These are phyloP conservation scores for Umbelopsis sp. DNA, from an alignment of 192 early-diverging fungal genomes.

Conservation along the genomic window DNA sequence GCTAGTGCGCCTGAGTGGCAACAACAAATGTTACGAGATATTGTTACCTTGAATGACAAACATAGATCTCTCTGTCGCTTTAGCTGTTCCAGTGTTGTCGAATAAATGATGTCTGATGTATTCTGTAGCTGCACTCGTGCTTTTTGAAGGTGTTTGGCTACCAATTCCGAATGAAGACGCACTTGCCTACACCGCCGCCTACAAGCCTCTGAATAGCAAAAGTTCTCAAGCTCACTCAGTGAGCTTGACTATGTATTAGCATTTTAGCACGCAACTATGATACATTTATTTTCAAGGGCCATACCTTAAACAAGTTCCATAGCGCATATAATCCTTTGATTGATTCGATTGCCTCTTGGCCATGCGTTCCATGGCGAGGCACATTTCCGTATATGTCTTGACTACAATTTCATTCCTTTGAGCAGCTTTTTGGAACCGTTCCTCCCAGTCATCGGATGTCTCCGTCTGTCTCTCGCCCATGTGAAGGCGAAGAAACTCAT, in stretches of 20 bases:
- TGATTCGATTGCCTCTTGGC: conserved; percentile 60
- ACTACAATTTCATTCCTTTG: conserved; percentile 46
- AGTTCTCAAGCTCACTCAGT: conserved; percentile 51
- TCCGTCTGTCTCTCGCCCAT: conserved; percentile 24
- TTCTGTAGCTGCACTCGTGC: conserved; percentile 37
- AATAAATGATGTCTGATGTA: conserved; percentile 21
- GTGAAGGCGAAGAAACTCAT: conserved; percentile 43
- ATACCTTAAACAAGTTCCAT: conserved; percentile 50
- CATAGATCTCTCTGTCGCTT: conserved; percentile 67
- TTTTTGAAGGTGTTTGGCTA: conserved; percentile 47
- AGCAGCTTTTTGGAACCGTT: conserved; percentile 44
- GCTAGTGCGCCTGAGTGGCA: too few species aligned
- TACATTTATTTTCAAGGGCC: not conserved
- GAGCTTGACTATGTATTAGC: conserved; percentile 40
- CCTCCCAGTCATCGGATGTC: conserved; percentile 52
- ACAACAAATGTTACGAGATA: too few species aligned
- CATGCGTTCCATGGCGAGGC: conserved; percentile 54
- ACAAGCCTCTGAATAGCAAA: conserved; percentile 60
- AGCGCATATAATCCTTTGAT: conserved; percentile 57
- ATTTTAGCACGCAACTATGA: not conserved
- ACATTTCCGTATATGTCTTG: conserved; percentile 59
- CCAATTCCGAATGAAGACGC: conserved; percentile 44
- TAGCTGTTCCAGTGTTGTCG: conserved; percentile 54
- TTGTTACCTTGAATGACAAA: conserved; percentile 50
- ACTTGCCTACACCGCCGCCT: conserved; percentile 51